Base-by-base conservation (phyloP, 768 basidiomycete genomes). In the Russula sp. region DNA sequence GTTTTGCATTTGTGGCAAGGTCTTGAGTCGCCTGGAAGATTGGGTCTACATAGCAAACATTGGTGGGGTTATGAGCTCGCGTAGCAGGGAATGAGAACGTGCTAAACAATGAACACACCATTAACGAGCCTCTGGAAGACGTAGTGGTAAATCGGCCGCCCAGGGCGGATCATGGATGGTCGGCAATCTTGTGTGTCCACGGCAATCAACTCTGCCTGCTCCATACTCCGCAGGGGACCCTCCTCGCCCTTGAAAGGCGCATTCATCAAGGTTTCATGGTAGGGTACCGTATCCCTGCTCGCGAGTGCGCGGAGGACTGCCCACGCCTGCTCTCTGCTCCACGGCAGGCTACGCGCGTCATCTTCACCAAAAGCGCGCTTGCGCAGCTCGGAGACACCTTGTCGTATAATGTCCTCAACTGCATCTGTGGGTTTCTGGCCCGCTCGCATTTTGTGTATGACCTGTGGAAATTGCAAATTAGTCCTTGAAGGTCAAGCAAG, bases 351-450 rank as follows among this genome's bases (percentile, higher is more conserved):
- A 74, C 93, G 94, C 3, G 89, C 88, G 69, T 97, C 95, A 59
- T 96, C 93, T 1, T 97, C 94, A 0, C 94, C 96, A 71, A 98
- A 99, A 0, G 91, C 91, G 52, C 83, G 88, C 80, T 98, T 98
- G 52, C 90, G 79, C 55, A 98, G 76, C 72, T 97, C 94, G 39
- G 84, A 80, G 10, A 94, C 84, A 39, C 87, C 87, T 16, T 91
- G 82, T 22, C 75, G 74, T 63, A 97, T 84, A 68, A 98, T 92
- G 70, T 98, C 95, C 70, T 95, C 91, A 6, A 97, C 89, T 1
- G 93, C 92, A 44, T 89, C 89, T 57, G 84, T 79, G 3, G 95
- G 81, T 16, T 71, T 75, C 75, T 84, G 82, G 2, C 92, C 90
- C 54, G 79, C 86, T 22, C 85, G 80, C 42, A 94, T 85, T 75